Evolutionary conservation across 2,329 filamentous ascomycete genomes (phyloP).

Genomic region (Cladosporium sphaerospermum): DNA sequence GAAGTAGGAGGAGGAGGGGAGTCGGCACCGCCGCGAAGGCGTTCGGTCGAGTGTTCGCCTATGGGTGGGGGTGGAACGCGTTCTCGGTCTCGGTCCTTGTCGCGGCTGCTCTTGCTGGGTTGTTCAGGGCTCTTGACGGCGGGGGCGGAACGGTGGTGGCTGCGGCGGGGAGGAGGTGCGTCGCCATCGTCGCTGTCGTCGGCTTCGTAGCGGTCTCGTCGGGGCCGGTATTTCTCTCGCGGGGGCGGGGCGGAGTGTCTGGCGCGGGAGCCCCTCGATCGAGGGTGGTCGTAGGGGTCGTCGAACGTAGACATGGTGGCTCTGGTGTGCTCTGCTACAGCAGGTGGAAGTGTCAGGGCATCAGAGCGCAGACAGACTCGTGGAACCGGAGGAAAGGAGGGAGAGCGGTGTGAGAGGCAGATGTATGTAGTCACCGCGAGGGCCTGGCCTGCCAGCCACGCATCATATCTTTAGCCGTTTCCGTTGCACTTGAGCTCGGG

Average conservation of each 20-base stretch:
- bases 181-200: conserved; percentile 11
- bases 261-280: neutral
- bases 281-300: conserved; percentile 8
- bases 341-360: neutral
- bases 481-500: neutral
- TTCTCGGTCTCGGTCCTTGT: neutral
- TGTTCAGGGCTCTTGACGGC: conserved; percentile 6
- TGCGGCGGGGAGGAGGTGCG: neutral
- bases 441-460: too few relatives aligned
- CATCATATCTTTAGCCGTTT: conserved; percentile 10
- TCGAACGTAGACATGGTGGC: conserved; percentile 7
- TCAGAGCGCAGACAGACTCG: neutral
- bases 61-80: conserved; percentile 9
- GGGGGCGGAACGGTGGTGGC: conserved; percentile 5
- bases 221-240: neutral
- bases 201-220: conserved; percentile 8
- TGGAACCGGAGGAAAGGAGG: neutral
- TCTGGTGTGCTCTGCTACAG: conserved; percentile 7
- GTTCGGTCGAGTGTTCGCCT: neutral
- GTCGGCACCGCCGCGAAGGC: conserved; percentile 6
- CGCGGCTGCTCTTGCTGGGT: conserved; percentile 1
- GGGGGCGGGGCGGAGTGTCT: neutral
- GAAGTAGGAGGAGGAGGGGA: neutral
- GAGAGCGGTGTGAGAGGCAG: neutral
- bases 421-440: too few relatives aligned